Percentiles rank a stretch among this genome's conserved stretches.
Conservation (phyloP, 768 basidiomycete species). For the Pulveroboletus sp. region DNA sequence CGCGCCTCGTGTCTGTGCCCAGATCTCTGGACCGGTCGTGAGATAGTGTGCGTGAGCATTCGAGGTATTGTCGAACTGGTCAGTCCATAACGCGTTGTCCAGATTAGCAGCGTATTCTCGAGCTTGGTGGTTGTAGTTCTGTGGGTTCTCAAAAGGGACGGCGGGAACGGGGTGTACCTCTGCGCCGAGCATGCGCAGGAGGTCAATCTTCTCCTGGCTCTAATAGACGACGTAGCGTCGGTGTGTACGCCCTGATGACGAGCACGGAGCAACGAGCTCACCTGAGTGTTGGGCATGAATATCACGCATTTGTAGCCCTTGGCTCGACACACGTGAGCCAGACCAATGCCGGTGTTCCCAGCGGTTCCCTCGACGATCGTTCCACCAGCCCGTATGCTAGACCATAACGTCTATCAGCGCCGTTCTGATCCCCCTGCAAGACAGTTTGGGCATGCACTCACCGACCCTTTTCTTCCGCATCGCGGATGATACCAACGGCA, state of each 20-base stretch:
- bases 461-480: conserved; percentile 84
- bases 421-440: neutral
- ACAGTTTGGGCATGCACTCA: conserved; percentile 33
- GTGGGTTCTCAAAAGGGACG: conserved; percentile 90
- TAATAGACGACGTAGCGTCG: conserved; percentile 27
- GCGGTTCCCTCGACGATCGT: conserved; percentile 98
- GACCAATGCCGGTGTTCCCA: conserved; percentile 95
- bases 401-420: neutral
- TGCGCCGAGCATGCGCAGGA: conserved; percentile 94
- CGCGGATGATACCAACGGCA: conserved; percentile 78
- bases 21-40: conserved; percentile 95
- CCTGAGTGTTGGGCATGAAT: conserved; percentile 97
- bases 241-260: neutral
- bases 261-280: conserved; percentile 21
- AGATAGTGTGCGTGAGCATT: conserved; percentile 85
- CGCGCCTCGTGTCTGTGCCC: conserved; percentile 76
- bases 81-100: conserved; percentile 88
- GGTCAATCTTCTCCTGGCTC: conserved; percentile 98
- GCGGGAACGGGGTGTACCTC: conserved; percentile 96
- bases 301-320: conserved; percentile 97
- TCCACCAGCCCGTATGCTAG: conserved; percentile 83
- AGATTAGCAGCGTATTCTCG: conserved; percentile 73
- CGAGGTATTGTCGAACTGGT: conserved; percentile 96
- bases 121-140: conserved; percentile 98
- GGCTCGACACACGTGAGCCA: conserved; percentile 91